Conservation (phyloP, 345 rosid species). For the Lumnitzera racemosa region DNA sequence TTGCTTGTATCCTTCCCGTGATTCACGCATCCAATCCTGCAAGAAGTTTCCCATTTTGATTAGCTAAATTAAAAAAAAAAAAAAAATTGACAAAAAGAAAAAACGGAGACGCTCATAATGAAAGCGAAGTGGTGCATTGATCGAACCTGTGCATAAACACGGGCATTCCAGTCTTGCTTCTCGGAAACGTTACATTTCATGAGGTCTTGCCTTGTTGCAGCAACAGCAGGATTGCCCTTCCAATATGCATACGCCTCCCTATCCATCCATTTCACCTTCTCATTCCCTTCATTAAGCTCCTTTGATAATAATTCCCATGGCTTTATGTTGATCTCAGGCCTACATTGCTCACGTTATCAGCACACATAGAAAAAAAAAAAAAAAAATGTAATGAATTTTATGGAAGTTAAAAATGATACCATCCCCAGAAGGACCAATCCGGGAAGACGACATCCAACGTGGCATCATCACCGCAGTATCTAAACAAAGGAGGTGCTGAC, state of each 20-base stretch:
- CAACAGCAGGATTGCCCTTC: slow-evolving; percentile 85
- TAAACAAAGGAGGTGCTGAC: slow-evolving; percentile 60
- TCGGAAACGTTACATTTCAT: slow-evolving; percentile 65
- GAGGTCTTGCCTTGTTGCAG: slow-evolving; percentile 59
- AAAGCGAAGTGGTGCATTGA: too few species aligned
- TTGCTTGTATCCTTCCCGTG: slow-evolving; percentile 58
- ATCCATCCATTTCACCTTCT: slow-evolving; percentile 37
- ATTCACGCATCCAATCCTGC: slow-evolving; percentile 79
- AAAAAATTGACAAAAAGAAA: not conserved
- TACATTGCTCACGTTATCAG: slow-evolving; percentile 7
- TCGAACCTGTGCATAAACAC: slow-evolving; percentile 58
- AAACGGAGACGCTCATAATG: too few species aligned
- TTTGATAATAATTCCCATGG: slow-evolving; percentile 56
- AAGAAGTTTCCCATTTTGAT: not conserved
- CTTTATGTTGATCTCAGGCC: slow-evolving; percentile 74
- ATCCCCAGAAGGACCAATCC: slow-evolving; percentile 97
- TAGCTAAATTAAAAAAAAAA: not conserved
- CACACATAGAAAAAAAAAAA: too few species aligned
- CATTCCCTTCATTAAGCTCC: slow-evolving; percentile 49
- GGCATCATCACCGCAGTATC: slow-evolving; percentile 53
- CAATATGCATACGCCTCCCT: slow-evolving; percentile 81
- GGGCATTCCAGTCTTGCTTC: slow-evolving; percentile 81
- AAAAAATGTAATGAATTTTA: too few species aligned
- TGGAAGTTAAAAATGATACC: slow-evolving; percentile 26
- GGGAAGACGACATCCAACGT: slow-evolving; percentile 66